Evolutionary conservation across 257 asterid genomes (phyloP), one percentile per base, ranked within the genome.

Genomic region (Solanum gandarillasii): DNA sequence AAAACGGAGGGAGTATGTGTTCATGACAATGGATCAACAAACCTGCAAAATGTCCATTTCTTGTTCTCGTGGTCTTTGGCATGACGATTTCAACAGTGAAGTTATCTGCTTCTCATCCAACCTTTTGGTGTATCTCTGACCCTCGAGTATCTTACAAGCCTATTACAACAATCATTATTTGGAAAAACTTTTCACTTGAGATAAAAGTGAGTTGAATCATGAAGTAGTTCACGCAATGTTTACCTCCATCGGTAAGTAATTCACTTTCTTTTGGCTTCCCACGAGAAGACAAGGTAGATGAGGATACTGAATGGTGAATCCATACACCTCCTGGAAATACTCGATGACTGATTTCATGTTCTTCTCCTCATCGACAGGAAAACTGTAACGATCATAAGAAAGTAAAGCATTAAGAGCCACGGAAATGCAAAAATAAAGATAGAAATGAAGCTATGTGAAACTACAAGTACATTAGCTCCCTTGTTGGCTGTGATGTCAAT

Each of bases 201-300:
- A 82, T 82, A 9, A 82, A 81, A 48, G 11, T 9, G 27, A 18
- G 29, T 82, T 29, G 12, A 82, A 82, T 82, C 43, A 27, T 48
- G 70, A 48, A 48, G 43, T 46, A 9, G 39, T 25, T 82, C 18
- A 25, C 1, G 2, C 31, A 4, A 12, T 82, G 9, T 29, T 79
- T 23, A 96, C 99, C 99, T 97, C 99, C 99, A 97, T 96, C 7
- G 99, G 99, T 65, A 97, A 91, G 91, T 97, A 97, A 92, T 94
- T 97, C 41, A 98, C 98, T 93, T 97, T 97, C 95, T 95, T 97
- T 91, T 96, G 99, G 92, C 95, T 97, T 90, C 99, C 99, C 6
- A 97, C 99, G 92, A 96, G 99, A 46, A 97, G 99, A 91, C 99
- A 97, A 87, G 99, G 99, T 82, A 97, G 95, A 92, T 97, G 99